Percentiles rank a stretch among this genome's conserved stretches.
Evolutionary conservation across 768 basidiomycete species (phyloP).

Genomic region (Boletus vermiculosoides): DNA sequence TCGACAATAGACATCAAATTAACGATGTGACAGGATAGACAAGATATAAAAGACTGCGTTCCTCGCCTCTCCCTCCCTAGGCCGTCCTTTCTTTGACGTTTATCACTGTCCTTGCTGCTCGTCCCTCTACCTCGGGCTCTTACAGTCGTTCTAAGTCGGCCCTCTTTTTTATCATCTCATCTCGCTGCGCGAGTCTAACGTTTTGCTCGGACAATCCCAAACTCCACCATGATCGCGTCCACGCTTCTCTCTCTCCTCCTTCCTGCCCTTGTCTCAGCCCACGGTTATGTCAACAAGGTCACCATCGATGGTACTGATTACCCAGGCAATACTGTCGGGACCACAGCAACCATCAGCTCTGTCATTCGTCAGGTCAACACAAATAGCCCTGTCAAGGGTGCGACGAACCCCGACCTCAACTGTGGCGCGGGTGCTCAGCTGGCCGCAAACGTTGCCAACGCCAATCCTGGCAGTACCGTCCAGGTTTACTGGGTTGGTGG

Average conservation of each 20-base stretch:
- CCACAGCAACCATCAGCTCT: conserved; percentile 24
- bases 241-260: conserved; percentile 20
- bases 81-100: not conserved
- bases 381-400: conserved; percentile 53
- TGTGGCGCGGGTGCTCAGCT: conserved; percentile 54
- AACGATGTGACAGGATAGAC: not conserved
- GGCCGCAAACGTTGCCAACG: conserved; percentile 48
- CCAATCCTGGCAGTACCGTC: conserved; percentile 57
- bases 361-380: conserved; percentile 44
- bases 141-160: conserved; percentile 1
- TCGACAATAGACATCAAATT: not conserved
- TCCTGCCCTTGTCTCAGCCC: conserved; percentile 27
- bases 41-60: not conserved
- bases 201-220: not conserved
- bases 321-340: conserved; percentile 33
- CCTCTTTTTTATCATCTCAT: not conserved
- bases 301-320: conserved; percentile 29
- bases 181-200: conserved; percentile 26
- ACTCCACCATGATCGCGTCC: conserved; percentile 14
- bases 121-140: not conserved
- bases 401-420: conserved; percentile 50
- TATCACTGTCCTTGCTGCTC: not conserved
- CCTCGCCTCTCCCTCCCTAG: not conserved
- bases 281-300: conserved; percentile 29
- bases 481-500: conserved; percentile 52